Conservation (phyloP, 1,139 yeast species). For the Geotrichum fermentans region DNA sequence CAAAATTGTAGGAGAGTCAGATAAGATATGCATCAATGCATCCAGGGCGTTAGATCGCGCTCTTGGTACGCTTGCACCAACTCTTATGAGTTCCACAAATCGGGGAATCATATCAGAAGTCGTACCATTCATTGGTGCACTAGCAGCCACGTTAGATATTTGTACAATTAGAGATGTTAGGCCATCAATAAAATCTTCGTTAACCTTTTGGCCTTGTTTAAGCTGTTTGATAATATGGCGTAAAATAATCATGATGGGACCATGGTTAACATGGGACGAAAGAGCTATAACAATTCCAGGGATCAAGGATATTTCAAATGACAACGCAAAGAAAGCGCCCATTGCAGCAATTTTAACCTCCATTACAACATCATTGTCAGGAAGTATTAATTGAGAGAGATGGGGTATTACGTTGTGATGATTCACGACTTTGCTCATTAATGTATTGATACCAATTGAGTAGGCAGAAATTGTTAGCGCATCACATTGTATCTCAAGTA, state of each 20-base stretch:
- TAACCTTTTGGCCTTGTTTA: conserved; percentile 37
- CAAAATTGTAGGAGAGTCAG: conserved; percentile 46
- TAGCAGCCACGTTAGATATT: conserved; percentile 27
- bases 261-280: conserved; percentile 89
- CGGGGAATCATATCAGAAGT: conserved; percentile 70
- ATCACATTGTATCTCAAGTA: conserved; percentile 60
- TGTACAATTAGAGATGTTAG: conserved; percentile 32
- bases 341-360: conserved; percentile 57
- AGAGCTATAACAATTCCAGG: conserved; percentile 73
- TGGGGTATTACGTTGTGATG: conserved; percentile 72
- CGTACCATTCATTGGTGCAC: conserved; percentile 41
- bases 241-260: conserved; percentile 67
- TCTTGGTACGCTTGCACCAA: conserved; percentile 49
- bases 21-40: conserved; percentile 54
- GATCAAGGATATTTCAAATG: conserved; percentile 66
- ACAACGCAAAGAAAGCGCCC: conserved; percentile 64
- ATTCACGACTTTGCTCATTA: conserved; percentile 62
- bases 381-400: conserved; percentile 63
- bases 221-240: conserved; percentile 55
- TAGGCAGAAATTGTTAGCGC: conserved; percentile 63
- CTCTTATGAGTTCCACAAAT: conserved; percentile 56
- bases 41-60: conserved; percentile 64
- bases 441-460: conserved; percentile 43
- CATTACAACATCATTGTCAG: conserved; percentile 48
- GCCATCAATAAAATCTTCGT: conserved; percentile 31